These are phyloP conservation scores for Suillus tomentosus DNA, from an alignment of 768 basidiomycete genomes.

Conservation along the genomic window DNA sequence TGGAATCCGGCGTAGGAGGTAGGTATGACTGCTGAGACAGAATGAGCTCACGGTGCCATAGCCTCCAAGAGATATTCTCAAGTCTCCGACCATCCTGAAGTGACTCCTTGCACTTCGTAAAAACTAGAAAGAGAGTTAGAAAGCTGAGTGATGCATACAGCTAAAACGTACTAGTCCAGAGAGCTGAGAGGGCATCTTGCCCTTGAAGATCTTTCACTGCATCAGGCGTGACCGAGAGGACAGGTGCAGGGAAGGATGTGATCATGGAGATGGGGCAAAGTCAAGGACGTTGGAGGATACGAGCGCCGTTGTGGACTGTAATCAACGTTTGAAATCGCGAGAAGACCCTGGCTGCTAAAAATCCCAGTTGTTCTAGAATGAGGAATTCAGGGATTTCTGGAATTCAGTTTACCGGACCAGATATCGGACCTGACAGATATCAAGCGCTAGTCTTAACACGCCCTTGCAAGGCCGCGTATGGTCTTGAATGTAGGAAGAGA, in stretches of 20 bases:
- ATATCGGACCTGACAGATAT: constrained; percentile 2
- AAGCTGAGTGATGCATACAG: constrained; percentile 11
- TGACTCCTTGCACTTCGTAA: constrained; percentile 80
- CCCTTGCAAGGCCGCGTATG: background rate
- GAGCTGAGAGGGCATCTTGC: constrained; percentile 60
- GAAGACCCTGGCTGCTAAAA: constrained; percentile 18
- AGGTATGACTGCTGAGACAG: constrained; percentile 32
- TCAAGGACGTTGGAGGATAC: constrained; percentile 17
- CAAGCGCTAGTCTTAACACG: background rate
- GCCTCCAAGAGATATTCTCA: constrained; percentile 87
- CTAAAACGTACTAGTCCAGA: constrained; percentile 62
- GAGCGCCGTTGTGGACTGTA: constrained; percentile 21
- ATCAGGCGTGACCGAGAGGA: constrained; percentile 66
- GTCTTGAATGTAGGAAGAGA: background rate
- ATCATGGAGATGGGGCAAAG: constrained; percentile 40
- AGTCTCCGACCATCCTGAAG: constrained; percentile 79
- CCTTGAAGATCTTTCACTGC: constrained; percentile 70
- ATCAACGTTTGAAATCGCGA: constrained; percentile 20
- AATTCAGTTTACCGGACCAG: background rate
- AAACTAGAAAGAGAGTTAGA: constrained; percentile 50
- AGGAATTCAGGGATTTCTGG: constrained; percentile 19
- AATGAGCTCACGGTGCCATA: constrained; percentile 73
- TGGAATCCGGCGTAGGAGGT: constrained; percentile 31
- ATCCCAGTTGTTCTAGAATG: constrained; percentile 11
- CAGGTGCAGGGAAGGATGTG: constrained; percentile 56